Base-by-base conservation (phyloP, 768 basidiomycete species). In the Pisolithus tinctorius region DNA sequence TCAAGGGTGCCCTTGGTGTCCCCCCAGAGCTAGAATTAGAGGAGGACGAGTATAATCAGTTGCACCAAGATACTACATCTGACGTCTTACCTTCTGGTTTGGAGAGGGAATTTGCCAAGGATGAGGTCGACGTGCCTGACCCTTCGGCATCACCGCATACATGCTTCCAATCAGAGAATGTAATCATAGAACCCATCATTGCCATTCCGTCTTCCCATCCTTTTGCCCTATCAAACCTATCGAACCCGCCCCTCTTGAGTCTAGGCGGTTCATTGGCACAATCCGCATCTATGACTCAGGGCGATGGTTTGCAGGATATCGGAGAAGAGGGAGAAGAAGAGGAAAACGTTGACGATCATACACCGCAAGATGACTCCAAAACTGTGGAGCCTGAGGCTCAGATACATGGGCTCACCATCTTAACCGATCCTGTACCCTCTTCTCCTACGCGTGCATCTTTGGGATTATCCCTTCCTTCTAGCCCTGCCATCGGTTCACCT, bases 1-100 rank as follows among this genome's bases (percentile, higher is more conserved):
- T 94, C 60, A 93, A 93, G 60, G 86, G 82, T 29, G 91, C 88
- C 0, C 72, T 96, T 1, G 93, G 93, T 4, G 84, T 93, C 4
- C 92, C 93, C 9, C 85, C 84, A 0, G 91, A 94, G 60, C 73
- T 94, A 20, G 85, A 90, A 57, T 68, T 82, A 30, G 83, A 86
- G 42, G 77, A 75, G 26, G 60, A 66, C 17, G 23, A 27, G 11
- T 7, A 45, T 27, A 16, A n/a, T 29, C 27, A 6, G n/a, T 17
- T 4, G 4, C 13, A 10, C 16, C 27, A 13, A 16, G 43, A 4
- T 11, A 4, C 13, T 45, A 27, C 43, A 4, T 20, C 43, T 14
- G 25, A 29, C 14, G 17, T 20, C 10, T 43, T 25, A 4, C 41
- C 8, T 25, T n/a, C 25, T 4, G 3, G 26, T 10, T 13, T 11